A percentile compares a stretch with the other conserved stretches of the same genome.
Evolutionary conservation across 306 rosid species (phyloP).

Genomic region (Inga leiocalycina): DNA sequence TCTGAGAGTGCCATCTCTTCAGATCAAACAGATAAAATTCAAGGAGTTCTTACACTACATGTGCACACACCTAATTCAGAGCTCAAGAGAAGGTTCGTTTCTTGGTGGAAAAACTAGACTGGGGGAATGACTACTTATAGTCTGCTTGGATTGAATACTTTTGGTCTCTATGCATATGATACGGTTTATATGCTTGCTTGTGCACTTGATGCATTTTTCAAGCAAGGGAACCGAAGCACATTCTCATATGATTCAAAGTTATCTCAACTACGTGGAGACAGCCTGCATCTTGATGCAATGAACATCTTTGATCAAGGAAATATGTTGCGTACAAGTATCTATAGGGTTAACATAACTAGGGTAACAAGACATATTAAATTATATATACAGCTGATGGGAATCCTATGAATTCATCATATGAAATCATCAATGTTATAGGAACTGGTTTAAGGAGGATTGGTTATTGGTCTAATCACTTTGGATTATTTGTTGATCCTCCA

Average conservation of each 20-base stretch:
- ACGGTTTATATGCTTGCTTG: slow-evolving; percentile 88
- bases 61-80: slow-evolving; percentile 72
- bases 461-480: too few relatives aligned
- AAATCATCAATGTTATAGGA: slow-evolving; percentile 28
- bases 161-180: slow-evolving; percentile 82
- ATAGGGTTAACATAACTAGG: slow-evolving; percentile 75
- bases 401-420: slow-evolving; percentile 74
- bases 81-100: slow-evolving; percentile 58
- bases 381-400: slow-evolving; percentile 58
- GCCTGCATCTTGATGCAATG: slow-evolving; percentile 71
- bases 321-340: slow-evolving; percentile 53
- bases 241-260: slow-evolving; percentile 70
- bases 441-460: too few relatives aligned
- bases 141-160: slow-evolving; percentile 64
- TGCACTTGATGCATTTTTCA: slow-evolving; percentile 70
- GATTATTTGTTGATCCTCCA: too few relatives aligned
- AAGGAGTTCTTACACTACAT: slow-evolving; percentile 77
- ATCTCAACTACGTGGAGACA: slow-evolving; percentile 39
- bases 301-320: slow-evolving; percentile 76
- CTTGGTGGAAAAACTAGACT: slow-evolving; percentile 82
- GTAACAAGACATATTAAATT: slow-evolving; percentile 60
- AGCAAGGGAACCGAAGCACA: slow-evolving; percentile 69
- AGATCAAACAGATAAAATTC: slow-evolving; percentile 53
- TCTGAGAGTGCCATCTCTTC: slow-evolving; percentile 49
- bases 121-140: slow-evolving; percentile 41